These are phyloP conservation scores for Cytospora piceae DNA, from an alignment of 2,329 filamentous ascomycete genomes.

Conservation along the genomic window DNA sequence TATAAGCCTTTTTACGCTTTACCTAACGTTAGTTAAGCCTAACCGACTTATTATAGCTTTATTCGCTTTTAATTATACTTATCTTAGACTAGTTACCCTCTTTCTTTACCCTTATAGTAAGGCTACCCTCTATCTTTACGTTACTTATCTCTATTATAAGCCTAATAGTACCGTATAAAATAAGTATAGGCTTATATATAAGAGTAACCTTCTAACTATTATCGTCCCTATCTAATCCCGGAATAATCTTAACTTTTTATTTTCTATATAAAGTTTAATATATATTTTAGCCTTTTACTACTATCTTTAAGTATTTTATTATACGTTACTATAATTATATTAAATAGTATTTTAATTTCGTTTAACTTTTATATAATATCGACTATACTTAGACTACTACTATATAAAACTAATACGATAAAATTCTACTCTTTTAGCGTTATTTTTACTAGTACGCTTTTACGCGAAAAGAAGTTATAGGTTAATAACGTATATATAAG, in stretches of 20 bases:
- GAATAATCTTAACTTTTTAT: not conserved
- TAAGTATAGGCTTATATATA: not conserved
- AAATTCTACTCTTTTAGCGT: not conserved
- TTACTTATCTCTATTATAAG: no score
- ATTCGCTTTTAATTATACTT: no score
- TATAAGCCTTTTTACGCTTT: not conserved
- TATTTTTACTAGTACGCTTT: not conserved
- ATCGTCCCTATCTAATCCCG: not conserved
- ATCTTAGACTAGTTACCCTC: no score
- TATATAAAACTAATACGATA: not conserved
- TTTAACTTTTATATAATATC: no score
- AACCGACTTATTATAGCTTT: no score
- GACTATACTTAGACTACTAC: not conserved
- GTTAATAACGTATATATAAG: not conserved
- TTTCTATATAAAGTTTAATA: not conserved
- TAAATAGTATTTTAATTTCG: not conserved
- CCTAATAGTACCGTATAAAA: no score
- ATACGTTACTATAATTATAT: not conserved
- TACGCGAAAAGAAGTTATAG: not conserved
- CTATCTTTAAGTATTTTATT: not conserved
- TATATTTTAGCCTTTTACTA: not conserved
- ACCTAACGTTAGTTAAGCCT: no score
- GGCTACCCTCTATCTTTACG: no score
- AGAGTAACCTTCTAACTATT: not conserved
- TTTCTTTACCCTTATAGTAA: no score